Evolutionary conservation across 306 rosid genomes (phyloP).

Genomic region (Myrica gale): DNA sequence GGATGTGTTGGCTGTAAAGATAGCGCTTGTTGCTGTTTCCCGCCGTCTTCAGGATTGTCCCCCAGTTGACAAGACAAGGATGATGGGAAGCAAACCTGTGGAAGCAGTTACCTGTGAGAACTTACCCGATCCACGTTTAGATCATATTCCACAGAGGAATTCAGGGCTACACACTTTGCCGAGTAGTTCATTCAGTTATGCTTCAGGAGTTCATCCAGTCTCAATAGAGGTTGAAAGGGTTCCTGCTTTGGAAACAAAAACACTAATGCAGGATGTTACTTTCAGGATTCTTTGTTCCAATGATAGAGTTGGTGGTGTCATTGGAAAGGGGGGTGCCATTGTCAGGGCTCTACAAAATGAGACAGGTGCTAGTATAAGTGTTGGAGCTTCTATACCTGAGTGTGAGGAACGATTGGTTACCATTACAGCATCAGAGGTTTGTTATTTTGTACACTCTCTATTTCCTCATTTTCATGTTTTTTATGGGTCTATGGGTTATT

Average conservation of each 20-base stretch:
- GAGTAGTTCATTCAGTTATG: conserved; percentile 54
- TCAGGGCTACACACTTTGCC: conserved; percentile 47
- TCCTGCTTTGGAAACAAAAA: conserved; percentile 45
- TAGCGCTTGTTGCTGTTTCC: conserved; percentile 82
- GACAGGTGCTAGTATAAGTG: conserved; percentile 76
- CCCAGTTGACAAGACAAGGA: conserved; percentile 48
- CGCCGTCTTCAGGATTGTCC: conserved; percentile 71
- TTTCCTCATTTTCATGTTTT: conserved; percentile 16
- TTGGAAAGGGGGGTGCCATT: conserved; percentile 89
- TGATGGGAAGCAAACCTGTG: conserved; percentile 47
- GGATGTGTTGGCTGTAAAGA: conserved; percentile 67
- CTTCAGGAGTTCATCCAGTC: conserved; percentile 53
- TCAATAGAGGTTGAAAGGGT: conserved; percentile 58
- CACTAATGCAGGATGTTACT: conserved; percentile 59
- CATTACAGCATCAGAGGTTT: conserved; percentile 82
- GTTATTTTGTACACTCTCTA: conserved; percentile 24
- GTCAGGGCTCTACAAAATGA: conserved; percentile 82
- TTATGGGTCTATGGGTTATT: conserved; percentile 14
- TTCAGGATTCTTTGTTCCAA: conserved; percentile 78
- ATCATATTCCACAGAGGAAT: conserved; percentile 52
- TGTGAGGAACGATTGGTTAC: conserved; percentile 82
- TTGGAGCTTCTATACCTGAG: conserved; percentile 61
- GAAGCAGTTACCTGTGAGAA: conserved; percentile 51
- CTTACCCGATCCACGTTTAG: conserved; percentile 43
- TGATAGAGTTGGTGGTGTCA: conserved; percentile 84